Evolutionary conservation across 2,329 filamentous ascomycete genomes (phyloP), one percentile per base, ranked within the genome.

Genomic region (Ustulina deusta): DNA sequence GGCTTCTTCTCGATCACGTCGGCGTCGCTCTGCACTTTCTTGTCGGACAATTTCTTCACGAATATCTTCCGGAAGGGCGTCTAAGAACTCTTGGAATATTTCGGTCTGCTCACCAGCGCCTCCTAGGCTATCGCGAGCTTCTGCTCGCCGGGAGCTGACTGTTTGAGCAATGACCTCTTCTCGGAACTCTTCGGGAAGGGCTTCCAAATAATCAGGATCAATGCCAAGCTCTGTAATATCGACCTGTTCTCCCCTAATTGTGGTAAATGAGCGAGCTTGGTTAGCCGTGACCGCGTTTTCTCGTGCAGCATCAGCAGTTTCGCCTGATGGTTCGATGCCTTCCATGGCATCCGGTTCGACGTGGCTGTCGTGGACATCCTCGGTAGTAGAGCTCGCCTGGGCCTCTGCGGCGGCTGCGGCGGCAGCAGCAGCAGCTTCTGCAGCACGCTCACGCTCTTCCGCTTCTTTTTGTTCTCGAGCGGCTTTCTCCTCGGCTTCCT

Each of bases 201-300:
- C 97, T 66, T 96, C 93, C 6, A 99, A 88, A 79, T 97, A 99
- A 64, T 97, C 94, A 17, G 92, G 88, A 77, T 99, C 96, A 74
- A 99, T 98, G 56, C 95, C 94, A 69, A 99, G 86, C 68, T 93
- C 93, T 0, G 96, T 99, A 56, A 99, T 96, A 78, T 99, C 96
- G 61, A 97, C 88, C 74, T 96, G 90, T 70, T 92, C 91, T 29
- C 94, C 95, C 68, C 94, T 86, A 61, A 99, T 94, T 1, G 88
- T 94, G 17, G 93, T 97, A 74, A 90, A 91, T 34, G 97, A 87
- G 55, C 94, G 91, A 61, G 86, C 82, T 58, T 86, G 85, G 40
- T 82, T 81, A n/a, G 83, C 77, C 17, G 83, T 77, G 58, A 83
- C 79, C 34, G 82, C 75, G 61, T 81, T 79, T 58, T 81, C 79